A percentile compares a stretch with the other conserved stretches of the same genome.
Evolutionary conservation across 176 grass and related monocot genomes (phyloP).

Genomic region (Phoenix dactylifera): DNA sequence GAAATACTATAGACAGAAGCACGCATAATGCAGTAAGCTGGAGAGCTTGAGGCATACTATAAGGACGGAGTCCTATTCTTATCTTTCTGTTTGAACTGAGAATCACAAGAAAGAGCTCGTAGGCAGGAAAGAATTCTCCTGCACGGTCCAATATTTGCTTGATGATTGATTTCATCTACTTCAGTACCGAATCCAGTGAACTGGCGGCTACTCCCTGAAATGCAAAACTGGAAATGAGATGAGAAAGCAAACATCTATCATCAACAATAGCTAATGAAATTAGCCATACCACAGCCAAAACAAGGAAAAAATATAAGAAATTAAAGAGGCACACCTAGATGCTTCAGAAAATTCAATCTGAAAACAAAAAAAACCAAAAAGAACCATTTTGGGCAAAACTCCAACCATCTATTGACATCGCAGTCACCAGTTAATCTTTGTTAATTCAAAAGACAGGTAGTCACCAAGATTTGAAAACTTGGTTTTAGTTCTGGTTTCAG

Average conservation of each 20-base stretch:
- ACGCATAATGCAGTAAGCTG: background rate
- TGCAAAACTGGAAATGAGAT: background rate
- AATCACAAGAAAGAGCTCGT: slow-evolving; percentile 52
- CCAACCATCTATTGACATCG: too few species aligned
- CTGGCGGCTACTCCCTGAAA: slow-evolving; percentile 83
- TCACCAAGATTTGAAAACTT: too few species aligned
- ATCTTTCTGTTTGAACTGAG: slow-evolving; percentile 39
- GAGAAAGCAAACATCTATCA: background rate
- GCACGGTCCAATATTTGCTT: slow-evolving; percentile 83
- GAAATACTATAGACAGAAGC: slow-evolving; percentile 7
- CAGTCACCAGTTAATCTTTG: too few species aligned
- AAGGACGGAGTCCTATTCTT: slow-evolving; percentile 85
- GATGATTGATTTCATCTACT: slow-evolving; percentile 58
- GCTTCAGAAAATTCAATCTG: too few species aligned
- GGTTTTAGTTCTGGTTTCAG: too few species aligned
- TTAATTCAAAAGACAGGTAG: too few species aligned
- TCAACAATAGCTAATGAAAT: background rate
- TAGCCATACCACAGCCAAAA: background rate
- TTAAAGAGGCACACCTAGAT: background rate
- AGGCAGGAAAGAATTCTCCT: slow-evolving; percentile 73
- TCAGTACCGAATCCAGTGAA: slow-evolving; percentile 83
- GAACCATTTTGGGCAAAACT: too few species aligned
- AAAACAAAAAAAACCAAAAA: too few species aligned
- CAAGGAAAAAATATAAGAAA: background rate
- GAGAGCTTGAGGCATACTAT: slow-evolving; percentile 37